Conservation (phyloP, 169 alveolate genomes). For the Ichthyophthirius multifiliis region DNA sequence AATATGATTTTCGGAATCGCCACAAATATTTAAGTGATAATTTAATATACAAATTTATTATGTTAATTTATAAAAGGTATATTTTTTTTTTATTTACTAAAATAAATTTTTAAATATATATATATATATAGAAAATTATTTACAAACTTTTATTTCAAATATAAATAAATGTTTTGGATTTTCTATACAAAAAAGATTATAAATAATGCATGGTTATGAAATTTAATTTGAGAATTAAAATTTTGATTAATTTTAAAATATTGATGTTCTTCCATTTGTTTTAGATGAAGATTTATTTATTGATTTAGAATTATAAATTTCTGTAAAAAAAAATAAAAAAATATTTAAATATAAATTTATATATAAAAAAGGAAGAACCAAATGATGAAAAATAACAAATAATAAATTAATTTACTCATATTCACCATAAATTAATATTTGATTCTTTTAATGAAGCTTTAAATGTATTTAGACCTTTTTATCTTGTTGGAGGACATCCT, state of each 20-base stretch:
- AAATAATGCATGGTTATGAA: neutral
- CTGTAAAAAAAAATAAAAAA: neutral
- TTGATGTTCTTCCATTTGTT: neutral
- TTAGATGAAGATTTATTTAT: neutral
- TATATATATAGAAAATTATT: neutral
- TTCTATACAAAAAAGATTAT: neutral
- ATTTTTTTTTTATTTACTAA: too few relatives aligned
- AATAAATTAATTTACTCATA: neutral
- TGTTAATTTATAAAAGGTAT: neutral
- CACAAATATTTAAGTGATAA: neutral
- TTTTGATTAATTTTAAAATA: neutral
- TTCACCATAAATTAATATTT: slow-evolving; percentile 32
- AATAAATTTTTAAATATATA: neutral
- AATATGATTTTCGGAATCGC: neutral
- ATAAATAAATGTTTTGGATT: neutral
- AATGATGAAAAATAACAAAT: neutral
- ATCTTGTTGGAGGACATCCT: slow-evolving; percentile 6
- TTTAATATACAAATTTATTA: neutral
- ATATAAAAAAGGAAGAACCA: neutral
- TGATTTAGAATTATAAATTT: neutral
- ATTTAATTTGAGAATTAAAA: neutral
- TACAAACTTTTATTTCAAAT: neutral
- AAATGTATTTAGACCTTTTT: slow-evolving; percentile 17
- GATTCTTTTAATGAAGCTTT: slow-evolving; percentile 38
- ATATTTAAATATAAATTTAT: too few relatives aligned